phyloP scores from a whole-genome alignment of 345 rosid species.

The Corchorus olitorius region DNA sequence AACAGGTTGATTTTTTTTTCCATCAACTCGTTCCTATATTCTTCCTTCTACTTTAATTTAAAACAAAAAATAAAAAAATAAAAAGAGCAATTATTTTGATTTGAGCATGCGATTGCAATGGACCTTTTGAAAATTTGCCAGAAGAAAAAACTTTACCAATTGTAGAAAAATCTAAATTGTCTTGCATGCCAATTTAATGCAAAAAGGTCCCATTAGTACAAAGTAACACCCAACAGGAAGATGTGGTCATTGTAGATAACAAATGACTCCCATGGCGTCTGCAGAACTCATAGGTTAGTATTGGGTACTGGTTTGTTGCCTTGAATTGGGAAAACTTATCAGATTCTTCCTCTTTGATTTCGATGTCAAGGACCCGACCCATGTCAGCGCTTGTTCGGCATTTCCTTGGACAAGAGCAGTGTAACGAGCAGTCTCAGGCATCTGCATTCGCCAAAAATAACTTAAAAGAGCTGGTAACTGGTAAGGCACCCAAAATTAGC shows the following conservation, averaged over 20 bases:
- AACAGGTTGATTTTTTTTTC: too few relatives aligned
- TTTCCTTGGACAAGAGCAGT: constrained; percentile 55
- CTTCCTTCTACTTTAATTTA: too few relatives aligned
- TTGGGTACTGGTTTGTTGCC: constrained; percentile 27
- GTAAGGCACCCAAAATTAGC: constrained; percentile 55
- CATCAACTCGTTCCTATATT: too few relatives aligned
- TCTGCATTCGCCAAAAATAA: constrained; percentile 56
- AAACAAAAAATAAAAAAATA: too few relatives aligned
- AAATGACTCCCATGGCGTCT: constrained; percentile 45
- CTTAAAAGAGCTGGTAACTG: constrained; percentile 46
- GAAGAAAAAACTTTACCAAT: too few relatives aligned
- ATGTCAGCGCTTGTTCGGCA: constrained; percentile 53
- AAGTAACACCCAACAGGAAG: constrained; percentile 55
- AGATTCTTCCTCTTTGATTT: constrained; percentile 31
- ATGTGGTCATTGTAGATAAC: constrained; percentile 45
- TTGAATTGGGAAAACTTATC: constrained; percentile 32
- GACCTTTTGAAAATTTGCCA: too few relatives aligned
- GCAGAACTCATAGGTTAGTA: constrained; percentile 43
- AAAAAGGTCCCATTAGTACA: constrained; percentile 51
- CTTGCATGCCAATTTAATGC: too few relatives aligned
- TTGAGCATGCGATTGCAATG: too few relatives aligned
- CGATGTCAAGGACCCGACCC: constrained; percentile 47
- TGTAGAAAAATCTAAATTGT: too few relatives aligned
- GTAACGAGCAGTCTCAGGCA: constrained; percentile 63
- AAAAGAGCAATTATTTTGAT: too few relatives aligned